A percentile compares a stretch with the other conserved stretches of the same genome.
phyloP scores from a whole-genome alignment of 1,139 yeast genomes.

The Scheffersomyces parashehatae region DNA sequence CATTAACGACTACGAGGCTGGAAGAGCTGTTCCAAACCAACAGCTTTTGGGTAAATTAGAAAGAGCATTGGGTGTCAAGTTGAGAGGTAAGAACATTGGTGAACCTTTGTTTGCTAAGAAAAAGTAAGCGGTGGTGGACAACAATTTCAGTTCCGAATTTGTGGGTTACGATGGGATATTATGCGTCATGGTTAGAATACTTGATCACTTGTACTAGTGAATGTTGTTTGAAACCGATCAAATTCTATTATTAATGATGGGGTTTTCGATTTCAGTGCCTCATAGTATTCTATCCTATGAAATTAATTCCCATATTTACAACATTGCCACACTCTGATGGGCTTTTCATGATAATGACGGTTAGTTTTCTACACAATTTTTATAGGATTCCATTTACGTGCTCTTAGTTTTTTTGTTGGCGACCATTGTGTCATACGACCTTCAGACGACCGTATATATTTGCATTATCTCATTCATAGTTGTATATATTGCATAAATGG shows the following conservation, averaged over 20 bases:
- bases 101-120: constrained; percentile 81
- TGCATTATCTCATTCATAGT: not conserved
- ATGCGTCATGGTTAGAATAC: too few species aligned
- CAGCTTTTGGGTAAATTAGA: constrained; percentile 90
- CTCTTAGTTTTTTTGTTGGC: not conserved
- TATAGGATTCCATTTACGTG: constrained; percentile 1
- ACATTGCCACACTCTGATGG: too few species aligned
- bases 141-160: not conserved
- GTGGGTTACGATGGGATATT: too few species aligned
- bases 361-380: not conserved
- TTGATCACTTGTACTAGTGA: too few species aligned
- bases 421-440: not conserved
- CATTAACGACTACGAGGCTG: constrained; percentile 95
- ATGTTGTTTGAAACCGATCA: too few species aligned
- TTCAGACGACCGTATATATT: too few species aligned
- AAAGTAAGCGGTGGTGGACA: constrained; percentile 31
- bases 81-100: constrained; percentile 95
- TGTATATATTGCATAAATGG: not conserved
- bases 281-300: too few species aligned
- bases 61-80: constrained; percentile 89
- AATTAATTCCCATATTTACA: too few species aligned
- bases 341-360: constrained; percentile 1
- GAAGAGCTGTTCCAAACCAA: constrained; percentile 95
- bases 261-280: too few species aligned
- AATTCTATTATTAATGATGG: too few species aligned